Percentiles rank a stretch among this genome's conserved stretches.
These are phyloP conservation scores for Linum trigynum DNA, from an alignment of 345 rosid species.

Conservation along the genomic window DNA sequence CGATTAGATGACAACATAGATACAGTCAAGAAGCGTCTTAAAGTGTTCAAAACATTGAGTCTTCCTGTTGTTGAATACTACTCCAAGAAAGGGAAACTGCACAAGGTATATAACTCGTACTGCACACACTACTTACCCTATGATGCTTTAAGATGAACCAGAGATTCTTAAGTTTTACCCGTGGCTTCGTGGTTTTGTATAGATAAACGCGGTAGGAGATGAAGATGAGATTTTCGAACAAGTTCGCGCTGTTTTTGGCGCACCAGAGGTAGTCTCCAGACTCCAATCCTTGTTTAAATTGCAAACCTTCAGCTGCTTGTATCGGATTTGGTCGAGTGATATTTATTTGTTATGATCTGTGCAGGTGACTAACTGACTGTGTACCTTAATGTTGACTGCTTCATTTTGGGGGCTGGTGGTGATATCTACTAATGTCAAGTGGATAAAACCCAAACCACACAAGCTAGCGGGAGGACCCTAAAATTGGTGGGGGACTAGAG, in stretches of 20 bases:
- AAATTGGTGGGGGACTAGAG: no score
- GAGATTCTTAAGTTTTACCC: no score
- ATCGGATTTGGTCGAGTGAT: no score
- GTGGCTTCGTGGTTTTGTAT: neutral
- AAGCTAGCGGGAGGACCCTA: no score
- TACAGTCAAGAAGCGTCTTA: constrained; percentile 19
- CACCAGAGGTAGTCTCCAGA: constrained; percentile 54
- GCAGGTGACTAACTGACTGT: no score
- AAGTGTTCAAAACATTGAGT: constrained; percentile 32
- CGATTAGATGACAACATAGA: constrained; percentile 24
- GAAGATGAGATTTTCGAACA: constrained; percentile 78
- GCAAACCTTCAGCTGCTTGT: no score
- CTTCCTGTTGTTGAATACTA: constrained; percentile 76
- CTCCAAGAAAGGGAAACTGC: constrained; percentile 66
- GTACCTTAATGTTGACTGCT: no score
- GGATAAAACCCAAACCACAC: no score
- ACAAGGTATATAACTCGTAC: constrained; percentile 47
- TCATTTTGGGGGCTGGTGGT: no score
- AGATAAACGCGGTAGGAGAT: constrained; percentile 81
- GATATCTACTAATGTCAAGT: no score
- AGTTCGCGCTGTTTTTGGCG: constrained; percentile 51
- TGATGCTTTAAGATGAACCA: neutral
- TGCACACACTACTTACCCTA: neutral
- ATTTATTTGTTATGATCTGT: no score
- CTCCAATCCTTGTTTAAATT: no score